Conservation (phyloP, 495 filamentous ascomycete genomes). For the Penicillium steckii region DNA sequence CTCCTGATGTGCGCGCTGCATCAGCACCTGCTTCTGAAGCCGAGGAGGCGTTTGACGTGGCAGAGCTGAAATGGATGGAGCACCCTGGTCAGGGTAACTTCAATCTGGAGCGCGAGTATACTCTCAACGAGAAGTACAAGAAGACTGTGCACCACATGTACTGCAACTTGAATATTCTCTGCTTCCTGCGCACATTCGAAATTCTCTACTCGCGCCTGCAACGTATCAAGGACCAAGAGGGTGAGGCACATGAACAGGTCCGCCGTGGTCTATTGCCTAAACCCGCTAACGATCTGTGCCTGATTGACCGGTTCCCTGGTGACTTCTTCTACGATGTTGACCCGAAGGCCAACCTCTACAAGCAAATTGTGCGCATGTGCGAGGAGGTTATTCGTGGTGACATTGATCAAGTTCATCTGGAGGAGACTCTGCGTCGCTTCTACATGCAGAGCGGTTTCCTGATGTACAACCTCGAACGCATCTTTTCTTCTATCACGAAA, state of each 20-base stretch:
- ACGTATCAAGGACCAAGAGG: slow-evolving; percentile 75
- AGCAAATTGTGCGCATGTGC: slow-evolving; percentile 66
- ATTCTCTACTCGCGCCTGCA: slow-evolving; percentile 80
- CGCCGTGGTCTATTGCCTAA: slow-evolving; percentile 63
- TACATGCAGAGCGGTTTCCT: slow-evolving; percentile 88
- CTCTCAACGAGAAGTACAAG: slow-evolving; percentile 75
- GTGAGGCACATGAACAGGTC: slow-evolving; percentile 69
- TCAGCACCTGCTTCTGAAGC: slow-evolving; percentile 47
- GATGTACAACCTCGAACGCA: slow-evolving; percentile 84
- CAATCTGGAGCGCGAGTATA: slow-evolving; percentile 59
- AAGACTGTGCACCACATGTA: slow-evolving; percentile 82
- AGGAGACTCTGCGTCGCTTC: slow-evolving; percentile 85
- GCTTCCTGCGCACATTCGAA: slow-evolving; percentile 91
- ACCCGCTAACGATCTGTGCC: slow-evolving; percentile 74
- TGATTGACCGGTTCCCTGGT: slow-evolving; percentile 72
- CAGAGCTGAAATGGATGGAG: slow-evolving; percentile 57
- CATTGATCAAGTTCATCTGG: slow-evolving; percentile 73
- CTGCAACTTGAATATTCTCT: slow-evolving; percentile 82
- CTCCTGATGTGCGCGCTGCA: slow-evolving; percentile 66
- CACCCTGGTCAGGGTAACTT: slow-evolving; percentile 54
- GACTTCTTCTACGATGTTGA: slow-evolving; percentile 76
- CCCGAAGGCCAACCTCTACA: slow-evolving; percentile 63
- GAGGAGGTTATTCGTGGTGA: slow-evolving; percentile 70
- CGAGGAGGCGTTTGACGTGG: slow-evolving; percentile 46
- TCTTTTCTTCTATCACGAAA: slow-evolving; percentile 72